phyloP scores from a whole-genome alignment of 441 rosid species.

The Omphalea diandra region DNA sequence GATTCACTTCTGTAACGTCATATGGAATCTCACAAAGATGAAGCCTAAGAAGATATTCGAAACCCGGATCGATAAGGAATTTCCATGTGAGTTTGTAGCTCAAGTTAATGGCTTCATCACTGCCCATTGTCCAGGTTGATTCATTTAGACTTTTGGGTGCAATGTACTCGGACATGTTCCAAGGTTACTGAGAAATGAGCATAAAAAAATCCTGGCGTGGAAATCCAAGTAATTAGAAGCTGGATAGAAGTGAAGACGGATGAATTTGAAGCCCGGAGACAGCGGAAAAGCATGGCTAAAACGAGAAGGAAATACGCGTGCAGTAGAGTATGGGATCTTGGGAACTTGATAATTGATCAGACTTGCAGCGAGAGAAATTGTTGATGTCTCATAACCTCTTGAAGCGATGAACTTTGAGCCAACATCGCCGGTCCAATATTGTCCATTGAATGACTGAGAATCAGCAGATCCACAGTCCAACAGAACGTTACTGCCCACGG shows the following conservation, averaged over 20 bases:
- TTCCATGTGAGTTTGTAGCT: constrained; percentile 22
- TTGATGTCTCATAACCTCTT: neutral
- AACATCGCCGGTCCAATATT: constrained; percentile 12
- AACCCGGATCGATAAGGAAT: constrained; percentile 30
- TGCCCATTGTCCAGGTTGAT: constrained; percentile 19
- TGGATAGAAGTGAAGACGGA: constrained; percentile 32
- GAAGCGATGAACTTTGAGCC: neutral
- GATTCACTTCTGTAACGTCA: neutral
- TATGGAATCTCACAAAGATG: constrained; percentile 33
- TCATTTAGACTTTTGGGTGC: constrained; percentile 17
- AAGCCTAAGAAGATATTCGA: constrained; percentile 31
- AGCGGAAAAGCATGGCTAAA: constrained; percentile 1
- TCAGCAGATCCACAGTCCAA: constrained; percentile 6
- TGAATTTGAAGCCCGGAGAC: constrained; percentile 25
- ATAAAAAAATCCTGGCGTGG: neutral
- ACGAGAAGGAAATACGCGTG: neutral
- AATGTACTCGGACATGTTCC: constrained; percentile 31
- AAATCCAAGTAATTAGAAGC: constrained; percentile 8
- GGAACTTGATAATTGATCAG: constrained; percentile 6
- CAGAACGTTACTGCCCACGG: neutral
- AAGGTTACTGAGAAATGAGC: constrained; percentile 38
- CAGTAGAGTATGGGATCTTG: constrained; percentile 15
- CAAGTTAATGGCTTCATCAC: constrained; percentile 12
- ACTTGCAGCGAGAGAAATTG: neutral
- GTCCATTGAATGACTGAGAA: constrained; percentile 10